A percentile compares a stretch with the other conserved stretches of the same genome.
These are phyloP conservation scores for Trichosporon ovoides DNA, from an alignment of 1,284 basidiomycete genomes.

Conservation along the genomic window DNA sequence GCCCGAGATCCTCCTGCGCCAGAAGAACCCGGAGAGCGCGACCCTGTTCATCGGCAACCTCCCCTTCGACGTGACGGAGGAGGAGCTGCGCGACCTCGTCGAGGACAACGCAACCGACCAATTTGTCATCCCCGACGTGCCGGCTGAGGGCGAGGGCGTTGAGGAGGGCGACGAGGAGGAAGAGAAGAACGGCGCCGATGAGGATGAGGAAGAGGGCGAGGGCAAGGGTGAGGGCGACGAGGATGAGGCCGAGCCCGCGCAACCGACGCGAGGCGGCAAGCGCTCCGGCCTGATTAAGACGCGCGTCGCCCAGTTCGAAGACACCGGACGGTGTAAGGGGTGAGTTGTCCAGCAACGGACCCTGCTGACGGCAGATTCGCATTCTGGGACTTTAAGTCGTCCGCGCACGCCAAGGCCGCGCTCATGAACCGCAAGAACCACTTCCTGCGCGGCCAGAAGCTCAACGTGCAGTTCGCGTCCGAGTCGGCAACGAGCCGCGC, in stretches of 20 bases:
- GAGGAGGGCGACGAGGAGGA: constrained; percentile 18
- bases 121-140: constrained; percentile 52
- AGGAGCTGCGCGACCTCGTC: constrained; percentile 57
- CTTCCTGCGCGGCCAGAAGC: constrained; percentile 65
- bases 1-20: constrained; percentile 37
- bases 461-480: constrained; percentile 42
- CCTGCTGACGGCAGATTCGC: constrained; percentile 62
- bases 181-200: constrained; percentile 24
- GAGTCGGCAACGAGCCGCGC: constrained; percentile 39
- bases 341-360: constrained; percentile 48
- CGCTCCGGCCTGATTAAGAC: constrained; percentile 75
- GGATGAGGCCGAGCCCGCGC: constrained; percentile 35
- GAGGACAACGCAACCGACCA: constrained; percentile 33
- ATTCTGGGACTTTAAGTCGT: constrained; percentile 83
- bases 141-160: constrained; percentile 36
- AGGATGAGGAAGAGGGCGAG: constrained; percentile 31
- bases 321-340: constrained; percentile 92
- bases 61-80: constrained; percentile 71
- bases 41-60: constrained; percentile 45
- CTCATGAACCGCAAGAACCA: constrained; percentile 81
- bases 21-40: constrained; percentile 40
- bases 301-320: constrained; percentile 91
- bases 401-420: constrained; percentile 71
- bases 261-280: constrained; percentile 43
- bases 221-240: constrained; percentile 32